Evolutionary conservation across 805 yeast genomes (phyloP), one percentile per base, ranked within the genome.

Genomic region (Priceomyces castillae): DNA sequence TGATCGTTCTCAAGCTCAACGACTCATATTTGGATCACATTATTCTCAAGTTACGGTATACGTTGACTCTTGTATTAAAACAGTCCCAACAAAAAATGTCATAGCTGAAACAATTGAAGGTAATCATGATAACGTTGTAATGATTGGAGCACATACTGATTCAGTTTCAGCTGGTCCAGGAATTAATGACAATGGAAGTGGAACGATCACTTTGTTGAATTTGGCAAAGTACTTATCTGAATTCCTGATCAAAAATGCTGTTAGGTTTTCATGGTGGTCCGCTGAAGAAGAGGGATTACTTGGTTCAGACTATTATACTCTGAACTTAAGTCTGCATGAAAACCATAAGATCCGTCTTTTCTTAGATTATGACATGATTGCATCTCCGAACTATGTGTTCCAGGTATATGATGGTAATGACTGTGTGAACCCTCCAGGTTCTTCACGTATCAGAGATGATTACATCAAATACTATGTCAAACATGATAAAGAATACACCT

Each of bases 211-310:
- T 3, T 25, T 40, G 5, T 28, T 40, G 6, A 15, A 14, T 7
- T 31, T 40, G 16, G 42, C 42, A 7, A 40, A 40, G 22, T 40
- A 40, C n/a, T 34, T 40, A 16, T 31, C 38, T 20, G 15, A 40
- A n/a, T 40, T 33, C 20, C 15, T 30, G 23, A 7, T 40, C 5
- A 15, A 40, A 22, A 40, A 40, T 25, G 30, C 30, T 5, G 42
- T 40, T 22, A 22, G 31, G 14, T 40, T 40, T 34, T 26, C 38
- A 10, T 40, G 35, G 28, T 40, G 42, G 42, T 26, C 34, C 15
- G 97, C 96, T 42, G 97, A 90, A 67, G 97, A 90, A 66, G 96
- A 90, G 69, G 97, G 97, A 1, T 78, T 90, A 42, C 66, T 90
- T 50, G 97, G 97, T 4, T 88, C 96, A 3, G 81, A 80, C 56